Base-by-base conservation (phyloP, 768 basidiomycete species). In the Auriscalpium microsporum region DNA sequence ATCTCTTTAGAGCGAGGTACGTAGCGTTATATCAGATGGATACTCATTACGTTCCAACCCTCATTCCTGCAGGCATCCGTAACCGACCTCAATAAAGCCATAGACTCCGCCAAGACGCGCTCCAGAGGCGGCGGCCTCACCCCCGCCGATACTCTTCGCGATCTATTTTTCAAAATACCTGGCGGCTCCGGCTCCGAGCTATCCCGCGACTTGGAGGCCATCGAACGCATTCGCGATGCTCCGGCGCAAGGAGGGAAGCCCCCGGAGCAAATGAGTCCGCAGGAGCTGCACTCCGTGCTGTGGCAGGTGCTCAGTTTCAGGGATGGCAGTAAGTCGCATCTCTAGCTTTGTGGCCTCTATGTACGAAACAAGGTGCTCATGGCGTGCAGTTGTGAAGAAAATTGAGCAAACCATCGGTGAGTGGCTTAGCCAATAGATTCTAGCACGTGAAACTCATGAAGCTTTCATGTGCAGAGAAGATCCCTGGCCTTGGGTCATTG, bases 301-400 rank as follows among this genome's bases (percentile, higher is more conserved):
- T 94, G 92, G 91, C 82, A 90, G 70, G 82, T 95, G 7, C 68
- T 97, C 66, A 83, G 75, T 28, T 94, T 94, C 72, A 77, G 91
- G 50, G 93, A 95, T 70, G 82, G 82, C 6, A 80, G 84, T 84
- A 54, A 10, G 77, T 64, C 21, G 28, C 28, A 5, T 28, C 28
- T 28, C 28, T 28, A 28, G 23, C 23, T 28, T 2, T 28, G 10
- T 52, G 17, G 57, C 33, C 14, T 45, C 8, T 40, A 35, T 47
- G 9, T 52, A 14, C 10, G 45, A 14, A 37, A 33, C 17, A 38
- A 48, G 17, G 47, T 58, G 28, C 40, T 58, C 10, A 52, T 38
- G 28, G 36, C 38, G 28, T 17, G 9, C 16, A 80, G 81, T 87
- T 33, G 77, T 82, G 63, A 94, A 93, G 77, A 86, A 82, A 69